These are phyloP conservation scores for Patellaria atrata DNA, from an alignment of 495 filamentous ascomycete species.

Conservation along the genomic window DNA sequence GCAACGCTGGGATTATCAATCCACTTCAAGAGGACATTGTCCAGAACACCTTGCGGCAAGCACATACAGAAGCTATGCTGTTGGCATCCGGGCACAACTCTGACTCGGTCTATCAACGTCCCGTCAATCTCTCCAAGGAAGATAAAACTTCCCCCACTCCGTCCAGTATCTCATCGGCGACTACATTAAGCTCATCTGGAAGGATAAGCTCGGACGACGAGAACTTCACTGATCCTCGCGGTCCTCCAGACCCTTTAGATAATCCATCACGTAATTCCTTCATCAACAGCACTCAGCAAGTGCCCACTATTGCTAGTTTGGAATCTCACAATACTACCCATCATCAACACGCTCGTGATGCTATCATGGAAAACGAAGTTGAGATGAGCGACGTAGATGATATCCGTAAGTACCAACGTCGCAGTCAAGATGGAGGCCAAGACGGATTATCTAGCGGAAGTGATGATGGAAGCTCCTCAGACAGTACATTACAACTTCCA, in stretches of 20 bases:
- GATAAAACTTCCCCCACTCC: background rate
- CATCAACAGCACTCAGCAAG: constrained; percentile 24
- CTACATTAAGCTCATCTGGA: constrained; percentile 1
- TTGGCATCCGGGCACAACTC: constrained; percentile 16
- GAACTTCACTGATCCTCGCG: constrained; percentile 15
- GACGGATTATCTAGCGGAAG: background rate
- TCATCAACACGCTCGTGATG: background rate
- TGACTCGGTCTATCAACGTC: constrained; percentile 13
- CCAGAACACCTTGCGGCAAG: constrained; percentile 13
- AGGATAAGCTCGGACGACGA: no score
- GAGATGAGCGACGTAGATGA: constrained; percentile 15
- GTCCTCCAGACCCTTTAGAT: constrained; percentile 15
- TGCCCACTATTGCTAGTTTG: constrained; percentile 9
- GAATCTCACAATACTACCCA: background rate
- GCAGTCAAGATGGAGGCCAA: constrained; percentile 2
- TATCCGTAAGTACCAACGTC: constrained; percentile 3
- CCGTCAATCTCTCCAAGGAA: constrained; percentile 8
- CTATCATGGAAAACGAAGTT: constrained; percentile 5
- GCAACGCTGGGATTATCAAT: constrained; percentile 29
- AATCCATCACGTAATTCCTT: constrained; percentile 22
- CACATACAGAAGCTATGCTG: constrained; percentile 21
- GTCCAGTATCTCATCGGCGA: constrained; percentile 6
- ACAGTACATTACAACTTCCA: constrained; percentile 11
- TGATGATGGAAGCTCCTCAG: background rate
- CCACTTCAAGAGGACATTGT: constrained; percentile 28